Percentiles rank a stretch among this genome's conserved stretches.
Conservation (phyloP, 75 land plant species). For the Pinus tabuliformis region DNA sequence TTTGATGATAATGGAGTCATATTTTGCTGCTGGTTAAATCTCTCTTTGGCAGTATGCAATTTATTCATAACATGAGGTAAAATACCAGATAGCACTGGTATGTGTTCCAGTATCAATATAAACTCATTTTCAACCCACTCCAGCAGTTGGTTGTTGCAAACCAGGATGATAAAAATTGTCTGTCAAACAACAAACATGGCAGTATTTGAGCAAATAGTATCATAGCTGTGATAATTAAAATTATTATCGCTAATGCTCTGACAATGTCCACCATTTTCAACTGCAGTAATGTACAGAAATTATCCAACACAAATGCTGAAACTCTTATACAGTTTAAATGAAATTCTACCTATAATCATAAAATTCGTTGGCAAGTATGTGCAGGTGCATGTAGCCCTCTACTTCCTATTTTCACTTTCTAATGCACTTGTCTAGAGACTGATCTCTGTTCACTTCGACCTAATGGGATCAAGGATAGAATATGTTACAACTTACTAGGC, state of each 20-base stretch:
- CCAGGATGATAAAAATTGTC: constrained; percentile 68
- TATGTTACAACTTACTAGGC: background rate
- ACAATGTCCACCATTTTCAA: background rate
- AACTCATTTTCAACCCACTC: constrained; percentile 69
- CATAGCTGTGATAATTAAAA: background rate
- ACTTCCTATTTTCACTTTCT: background rate
- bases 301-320: background rate
- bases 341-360: background rate
- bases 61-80: constrained; percentile 48
- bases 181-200: constrained; percentile 26
- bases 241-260: too few species aligned
- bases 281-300: background rate
- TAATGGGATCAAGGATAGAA: background rate
- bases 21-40: constrained; percentile 9
- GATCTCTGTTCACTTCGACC: too few species aligned
- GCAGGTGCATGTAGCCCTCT: too few species aligned
- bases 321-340: background rate
- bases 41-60: constrained; percentile 51
- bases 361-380: background rate
- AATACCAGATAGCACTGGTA: constrained; percentile 58
- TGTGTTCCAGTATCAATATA: constrained; percentile 45
- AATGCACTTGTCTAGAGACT: background rate
- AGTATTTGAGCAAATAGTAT: background rate
- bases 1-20: background rate
- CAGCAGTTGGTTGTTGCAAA: constrained; percentile 84